A percentile compares a stretch with the other conserved stretches of the same genome.
These are phyloP conservation scores for Moringa oleifera DNA, from an alignment of 345 rosid genomes.

Conservation along the genomic window DNA sequence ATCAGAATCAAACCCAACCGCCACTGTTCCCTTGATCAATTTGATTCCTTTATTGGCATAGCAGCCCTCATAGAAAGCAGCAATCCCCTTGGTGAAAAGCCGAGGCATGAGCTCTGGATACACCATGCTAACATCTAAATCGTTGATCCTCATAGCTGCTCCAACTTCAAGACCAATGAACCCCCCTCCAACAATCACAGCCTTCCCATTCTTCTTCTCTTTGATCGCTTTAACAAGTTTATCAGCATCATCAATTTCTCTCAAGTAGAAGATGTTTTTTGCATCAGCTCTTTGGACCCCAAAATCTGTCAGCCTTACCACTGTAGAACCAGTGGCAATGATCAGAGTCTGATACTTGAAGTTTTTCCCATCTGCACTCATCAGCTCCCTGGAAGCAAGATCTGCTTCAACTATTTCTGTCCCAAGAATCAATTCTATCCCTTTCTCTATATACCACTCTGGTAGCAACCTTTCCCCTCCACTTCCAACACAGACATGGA, in stretches of 20 bases:
- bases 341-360: slow-evolving; percentile 64
- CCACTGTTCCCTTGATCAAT: slow-evolving; percentile 75
- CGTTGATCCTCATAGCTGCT: slow-evolving; percentile 68
- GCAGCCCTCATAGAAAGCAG: slow-evolving; percentile 83
- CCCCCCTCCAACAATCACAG: slow-evolving; percentile 92
- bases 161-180: slow-evolving; percentile 96
- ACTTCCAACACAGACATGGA: slow-evolving; percentile 83
- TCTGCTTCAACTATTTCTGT: slow-evolving; percentile 84
- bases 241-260: slow-evolving; percentile 42
- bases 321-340: slow-evolving; percentile 91
- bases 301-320: slow-evolving; percentile 79
- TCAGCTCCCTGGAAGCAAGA: slow-evolving; percentile 63
- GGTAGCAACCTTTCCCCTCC: slow-evolving; percentile 83
- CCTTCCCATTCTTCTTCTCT: slow-evolving; percentile 58
- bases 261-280: slow-evolving; percentile 78
- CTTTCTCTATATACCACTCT: slow-evolving; percentile 82
- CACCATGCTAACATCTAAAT: slow-evolving; percentile 90
- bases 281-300: slow-evolving; percentile 92
- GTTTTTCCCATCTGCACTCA: slow-evolving; percentile 52
- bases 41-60: slow-evolving; percentile 71
- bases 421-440: slow-evolving; percentile 69
- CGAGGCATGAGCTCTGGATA: slow-evolving; percentile 94
- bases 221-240: slow-evolving; percentile 21
- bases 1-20: slow-evolving; percentile 68
- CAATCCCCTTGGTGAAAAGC: slow-evolving; percentile 77